Evolutionary conservation across 148 eudicot genomes (phyloP), one percentile per base, ranked within the genome.

Genomic region (Camellia sinensis): DNA sequence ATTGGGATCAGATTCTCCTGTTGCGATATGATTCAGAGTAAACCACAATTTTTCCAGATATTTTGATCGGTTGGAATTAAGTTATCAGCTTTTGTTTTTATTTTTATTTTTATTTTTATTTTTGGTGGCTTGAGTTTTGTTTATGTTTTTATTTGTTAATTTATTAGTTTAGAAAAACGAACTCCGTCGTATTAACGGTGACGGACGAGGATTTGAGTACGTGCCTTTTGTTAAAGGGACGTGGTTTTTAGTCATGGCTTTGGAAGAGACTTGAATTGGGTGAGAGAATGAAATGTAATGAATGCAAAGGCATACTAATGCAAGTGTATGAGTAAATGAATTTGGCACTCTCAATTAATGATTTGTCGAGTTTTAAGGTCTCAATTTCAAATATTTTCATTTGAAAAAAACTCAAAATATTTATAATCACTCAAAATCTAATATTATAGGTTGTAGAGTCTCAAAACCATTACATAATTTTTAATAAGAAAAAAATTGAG

Each of bases 1-100:
- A 80, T 92, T 92, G 80, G 93, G 91, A 85, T 89, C 93, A 86
- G 98, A 90, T 78, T 89, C 92, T 56, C 88, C 90, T 2, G 81
- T 87, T 66, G 88, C 86, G 15, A 66, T 89, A 0, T 90, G 78
- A 86, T 6, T 46, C 15, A 9, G 15, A 22, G 5, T 4, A 50
- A 15, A 6, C 53, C 21, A 1, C 57, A 48, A 82, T 15, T 56
- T 21, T 4, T 77, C 69, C 37, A 73, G 44, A 70, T 17, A 45
- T 67, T 78, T 78, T 78, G 74, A 7, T 70, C 19, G 13, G n/a
- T 19, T 45, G 67, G 60, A 64, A 19, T 46, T 54, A 70, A 45
- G 41, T 18, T 45, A 45, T 0, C 14, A 0, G 37, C 14, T 7
- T 8, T 50, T 8, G 15, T 68, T 44, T 70, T 1, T 44, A 6